Conservation (phyloP, 2,329 filamentous ascomycete genomes). For the Pseudogymnoascus destructans region DNA sequence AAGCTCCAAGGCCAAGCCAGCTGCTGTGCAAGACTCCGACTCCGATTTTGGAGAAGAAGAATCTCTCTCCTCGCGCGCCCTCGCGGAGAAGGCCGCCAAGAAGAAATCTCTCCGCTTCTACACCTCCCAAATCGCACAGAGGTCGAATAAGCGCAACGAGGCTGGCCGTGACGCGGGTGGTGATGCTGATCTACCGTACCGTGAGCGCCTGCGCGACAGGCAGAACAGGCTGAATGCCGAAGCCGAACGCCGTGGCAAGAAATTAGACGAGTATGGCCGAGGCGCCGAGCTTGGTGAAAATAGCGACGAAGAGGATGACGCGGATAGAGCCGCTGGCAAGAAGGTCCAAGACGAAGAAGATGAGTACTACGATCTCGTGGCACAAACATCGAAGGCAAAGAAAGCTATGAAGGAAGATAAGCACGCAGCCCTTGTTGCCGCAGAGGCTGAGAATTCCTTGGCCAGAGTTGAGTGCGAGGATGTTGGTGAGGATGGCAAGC, state of each 20-base stretch:
- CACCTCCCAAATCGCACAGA: slow-evolving; percentile 93
- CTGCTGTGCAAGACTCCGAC: slow-evolving; percentile 42
- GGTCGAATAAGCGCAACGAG: slow-evolving; percentile 69
- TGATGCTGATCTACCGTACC: slow-evolving; percentile 72
- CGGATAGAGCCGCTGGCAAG: slow-evolving; percentile 36
- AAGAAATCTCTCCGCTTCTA: slow-evolving; percentile 96
- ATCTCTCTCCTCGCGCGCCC: slow-evolving; percentile 59
- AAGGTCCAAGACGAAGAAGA: slow-evolving; percentile 39
- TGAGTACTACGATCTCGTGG: slow-evolving; percentile 85
- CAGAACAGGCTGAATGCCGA: slow-evolving; percentile 79
- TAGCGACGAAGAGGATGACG: slow-evolving; percentile 26
- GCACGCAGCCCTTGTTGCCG: slow-evolving; percentile 42
- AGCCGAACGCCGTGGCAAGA: slow-evolving; percentile 69
- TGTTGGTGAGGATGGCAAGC: slow-evolving; percentile 71
- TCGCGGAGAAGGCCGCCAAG: slow-evolving; percentile 74
- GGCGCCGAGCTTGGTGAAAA: slow-evolving; percentile 57
- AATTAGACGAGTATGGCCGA: slow-evolving; percentile 47
- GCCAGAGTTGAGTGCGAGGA: slow-evolving; percentile 52
- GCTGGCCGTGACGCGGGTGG: slow-evolving; percentile 64
- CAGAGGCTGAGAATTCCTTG: slow-evolving; percentile 47
- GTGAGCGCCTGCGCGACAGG: slow-evolving; percentile 76
- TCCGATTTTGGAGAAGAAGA: slow-evolving; percentile 94
- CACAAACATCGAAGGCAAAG: slow-evolving; percentile 55
- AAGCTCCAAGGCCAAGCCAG: slow-evolving; percentile 35
- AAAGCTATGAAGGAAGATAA: slow-evolving; percentile 56